These are phyloP conservation scores for Candida corydali DNA, from an alignment of 805 yeast species.

Conservation along the genomic window DNA sequence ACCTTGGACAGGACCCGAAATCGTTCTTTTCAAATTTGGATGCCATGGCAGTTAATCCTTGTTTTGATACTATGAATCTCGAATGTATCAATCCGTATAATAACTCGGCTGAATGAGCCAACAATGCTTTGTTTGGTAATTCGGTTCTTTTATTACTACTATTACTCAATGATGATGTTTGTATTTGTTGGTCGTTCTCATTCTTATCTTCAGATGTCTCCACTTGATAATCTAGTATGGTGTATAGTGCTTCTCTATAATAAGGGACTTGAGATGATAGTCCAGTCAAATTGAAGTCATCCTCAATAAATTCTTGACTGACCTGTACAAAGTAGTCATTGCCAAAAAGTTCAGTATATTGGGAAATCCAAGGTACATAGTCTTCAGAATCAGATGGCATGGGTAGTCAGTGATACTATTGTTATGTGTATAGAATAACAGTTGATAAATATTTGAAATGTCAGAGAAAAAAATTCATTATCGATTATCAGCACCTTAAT, in stretches of 20 bases:
- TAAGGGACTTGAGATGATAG: conserved; percentile 80
- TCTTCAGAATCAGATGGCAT: conserved; percentile 47
- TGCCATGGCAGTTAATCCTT: conserved; percentile 89
- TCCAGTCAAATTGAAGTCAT: conserved; percentile 94
- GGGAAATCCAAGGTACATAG: conserved; percentile 76
- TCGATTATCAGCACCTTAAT: neutral
- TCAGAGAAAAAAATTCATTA: neutral
- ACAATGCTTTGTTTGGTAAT: conserved; percentile 65
- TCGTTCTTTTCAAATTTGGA: conserved; percentile 84
- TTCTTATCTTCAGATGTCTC: conserved; percentile 38
- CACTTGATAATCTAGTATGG: conserved; percentile 80
- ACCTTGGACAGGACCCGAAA: conserved; percentile 91
- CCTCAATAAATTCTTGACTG: conserved; percentile 88
- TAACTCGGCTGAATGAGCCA: conserved; percentile 88
- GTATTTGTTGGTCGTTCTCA: neutral
- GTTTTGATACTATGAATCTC: conserved; percentile 81
- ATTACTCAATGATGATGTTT: neutral
- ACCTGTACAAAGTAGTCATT: conserved; percentile 93
- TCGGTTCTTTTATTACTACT: conserved; percentile 21
- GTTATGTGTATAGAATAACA: neutral
- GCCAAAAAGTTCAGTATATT: conserved; percentile 73
- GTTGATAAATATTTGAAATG: neutral
- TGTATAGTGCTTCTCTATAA: conserved; percentile 86
- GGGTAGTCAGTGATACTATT: neutral
- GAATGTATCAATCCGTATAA: conserved; percentile 94